Evolutionary conservation across 768 basidiomycete genomes (phyloP), one percentile per base, ranked within the genome.

Genomic region (Scleroderma bovista): DNA sequence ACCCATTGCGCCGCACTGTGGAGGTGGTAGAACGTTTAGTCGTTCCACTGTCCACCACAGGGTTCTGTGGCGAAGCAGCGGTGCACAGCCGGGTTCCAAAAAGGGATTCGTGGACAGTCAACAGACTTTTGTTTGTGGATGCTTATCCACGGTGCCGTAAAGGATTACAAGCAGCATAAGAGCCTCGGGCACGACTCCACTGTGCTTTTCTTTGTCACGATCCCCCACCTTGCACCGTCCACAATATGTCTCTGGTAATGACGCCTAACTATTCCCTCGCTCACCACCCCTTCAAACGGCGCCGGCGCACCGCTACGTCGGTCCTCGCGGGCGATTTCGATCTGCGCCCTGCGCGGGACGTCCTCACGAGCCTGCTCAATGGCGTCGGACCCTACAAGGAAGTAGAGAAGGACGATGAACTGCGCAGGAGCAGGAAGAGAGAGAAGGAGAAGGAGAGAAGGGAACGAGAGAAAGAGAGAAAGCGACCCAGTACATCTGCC

Each of bases 321-420:
- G 83, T 90, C 37, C 78, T 89, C 68, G 81, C 86, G 0, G 88
- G 88, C 57, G 70, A 75, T 62, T 88, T 87, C 65, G 88, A 90
- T 70, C 64, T 74, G 6, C 75, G 75, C 17, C 81, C 84, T 0
- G 61, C 75, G 33, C 78, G 88, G 63, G 87, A 90, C 68, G 86
- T 85, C 54, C 74, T 91, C 56, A 90, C 88, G 13, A 86, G 84
- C 66, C 66, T 89, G 44, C 71, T 90, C 60, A 89, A 89, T 60
- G 86, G 87, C 45, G 83, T 88, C 26, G 76, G 75, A 0, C 78
- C 78, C 7, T 84, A 87, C 66, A 75, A 78, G 52, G 75, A 69
- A 15, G 77, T 81, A 23, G 84, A 86, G 69, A 76, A 72, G 50
- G 78, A 81, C 26, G 82, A 83, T 53, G 77, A 80, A 62, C 58